phyloP scores from a whole-genome alignment of 441 rosid species.

The Populus hybrid region DNA sequence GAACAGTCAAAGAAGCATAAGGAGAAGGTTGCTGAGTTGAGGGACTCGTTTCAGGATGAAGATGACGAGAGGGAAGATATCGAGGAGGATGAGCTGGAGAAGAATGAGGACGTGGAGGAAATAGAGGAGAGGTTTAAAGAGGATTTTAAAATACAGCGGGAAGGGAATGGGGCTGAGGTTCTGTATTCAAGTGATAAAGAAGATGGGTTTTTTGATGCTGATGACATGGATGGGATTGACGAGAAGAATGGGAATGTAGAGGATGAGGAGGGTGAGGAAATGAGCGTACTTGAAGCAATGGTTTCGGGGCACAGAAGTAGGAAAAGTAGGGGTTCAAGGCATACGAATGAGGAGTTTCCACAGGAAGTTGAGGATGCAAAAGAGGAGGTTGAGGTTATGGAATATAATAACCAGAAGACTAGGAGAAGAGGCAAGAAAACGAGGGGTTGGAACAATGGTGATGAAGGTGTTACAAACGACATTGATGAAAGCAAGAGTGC shows the following conservation, averaged over 20 bases:
- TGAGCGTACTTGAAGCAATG: constrained; percentile 68
- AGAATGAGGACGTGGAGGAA: constrained; percentile 36
- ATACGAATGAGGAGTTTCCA: constrained; percentile 27
- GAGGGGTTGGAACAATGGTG: constrained; percentile 36
- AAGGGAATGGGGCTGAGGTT: constrained; percentile 28
- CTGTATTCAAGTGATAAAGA: constrained; percentile 32
- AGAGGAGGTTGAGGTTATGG: constrained; percentile 47
- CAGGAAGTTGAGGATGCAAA: constrained; percentile 34
- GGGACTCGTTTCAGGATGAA: constrained; percentile 45
- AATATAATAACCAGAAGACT: constrained; percentile 56
- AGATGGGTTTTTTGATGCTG: constrained; percentile 42
- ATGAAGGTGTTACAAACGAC: constrained; percentile 31
- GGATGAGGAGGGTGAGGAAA: constrained; percentile 52
- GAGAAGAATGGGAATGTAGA: constrained; percentile 19
- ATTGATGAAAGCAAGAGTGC: constrained; percentile 23
- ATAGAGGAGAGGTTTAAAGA: constrained; percentile 48
- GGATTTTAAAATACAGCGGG: constrained; percentile 33
- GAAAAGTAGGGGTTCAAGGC: constrained; percentile 32
- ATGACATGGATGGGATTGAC: constrained; percentile 27
- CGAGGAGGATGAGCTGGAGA: constrained; percentile 31
- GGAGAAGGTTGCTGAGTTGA: constrained; percentile 84
- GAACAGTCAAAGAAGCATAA: constrained; percentile 98
- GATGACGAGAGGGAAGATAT: constrained; percentile 22
- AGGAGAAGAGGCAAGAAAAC: constrained; percentile 58
- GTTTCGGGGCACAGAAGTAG: constrained; percentile 50